phyloP scores from a whole-genome alignment of 2,329 filamentous ascomycete species.

The Claviceps cyperi region DNA sequence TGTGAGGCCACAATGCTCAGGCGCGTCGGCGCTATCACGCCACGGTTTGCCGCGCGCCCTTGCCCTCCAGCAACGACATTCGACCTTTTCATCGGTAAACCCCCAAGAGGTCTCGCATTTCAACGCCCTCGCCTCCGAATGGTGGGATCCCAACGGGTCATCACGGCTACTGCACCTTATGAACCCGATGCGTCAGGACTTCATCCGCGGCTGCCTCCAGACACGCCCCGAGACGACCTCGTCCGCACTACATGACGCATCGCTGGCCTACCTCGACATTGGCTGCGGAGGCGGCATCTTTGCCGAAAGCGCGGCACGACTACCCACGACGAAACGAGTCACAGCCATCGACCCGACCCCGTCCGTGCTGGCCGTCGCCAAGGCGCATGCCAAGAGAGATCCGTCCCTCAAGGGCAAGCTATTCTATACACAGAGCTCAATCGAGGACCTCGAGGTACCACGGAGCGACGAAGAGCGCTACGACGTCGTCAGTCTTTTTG shows the following conservation, averaged over 20 bases:
- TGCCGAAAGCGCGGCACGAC: slow-evolving; percentile 67
- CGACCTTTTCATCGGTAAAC: slow-evolving; percentile 58
- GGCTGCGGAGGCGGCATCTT: slow-evolving; percentile 96
- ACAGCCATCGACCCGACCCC: slow-evolving; percentile 67
- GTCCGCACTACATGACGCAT: slow-evolving; percentile 13
- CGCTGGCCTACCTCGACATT: slow-evolving; percentile 67
- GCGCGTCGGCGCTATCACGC: not conserved
- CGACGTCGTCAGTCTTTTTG: slow-evolving; percentile 79
- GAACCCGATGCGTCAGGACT: slow-evolving; percentile 92
- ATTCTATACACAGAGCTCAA: slow-evolving; percentile 58
- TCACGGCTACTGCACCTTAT: slow-evolving; percentile 90
- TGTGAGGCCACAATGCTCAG: not conserved
- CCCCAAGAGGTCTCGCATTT: slow-evolving; percentile 86
- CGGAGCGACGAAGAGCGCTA: slow-evolving; percentile 32
- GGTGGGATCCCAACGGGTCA: slow-evolving; percentile 94
- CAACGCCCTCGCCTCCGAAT: slow-evolving; percentile 78
- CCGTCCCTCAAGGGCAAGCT: slow-evolving; percentile 51
- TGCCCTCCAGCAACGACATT: slow-evolving; percentile 7
- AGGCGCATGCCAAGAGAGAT: slow-evolving; percentile 59
- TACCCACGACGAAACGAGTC: slow-evolving; percentile 47
- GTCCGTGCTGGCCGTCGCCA: slow-evolving; percentile 60
- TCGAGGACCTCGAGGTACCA: slow-evolving; percentile 51
- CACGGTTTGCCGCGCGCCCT: not conserved
- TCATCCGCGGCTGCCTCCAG: slow-evolving; percentile 59
- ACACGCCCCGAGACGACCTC: slow-evolving; percentile 30